Evolutionary conservation across 345 rosid species (phyloP).

Genomic region (Brassica juncea): DNA sequence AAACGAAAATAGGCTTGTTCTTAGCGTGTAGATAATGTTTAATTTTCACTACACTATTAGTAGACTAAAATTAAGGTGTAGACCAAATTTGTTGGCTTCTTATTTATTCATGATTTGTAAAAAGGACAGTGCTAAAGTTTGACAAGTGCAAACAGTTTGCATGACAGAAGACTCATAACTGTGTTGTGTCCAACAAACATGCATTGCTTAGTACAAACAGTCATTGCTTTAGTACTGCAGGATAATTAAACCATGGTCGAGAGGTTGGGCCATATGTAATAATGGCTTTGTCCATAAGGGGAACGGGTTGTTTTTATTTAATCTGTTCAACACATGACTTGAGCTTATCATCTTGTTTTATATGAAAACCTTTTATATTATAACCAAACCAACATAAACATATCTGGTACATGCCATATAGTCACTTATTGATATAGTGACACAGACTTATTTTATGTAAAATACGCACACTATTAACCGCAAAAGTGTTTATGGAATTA

Average conservation of each 20-base stretch:
- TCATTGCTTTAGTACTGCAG: no score
- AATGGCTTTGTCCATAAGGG: no score
- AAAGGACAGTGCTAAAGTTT: no score
- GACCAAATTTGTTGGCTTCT: background rate
- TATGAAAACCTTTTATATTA: no score
- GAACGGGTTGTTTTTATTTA: background rate
- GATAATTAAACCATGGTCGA: no score
- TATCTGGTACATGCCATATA: background rate
- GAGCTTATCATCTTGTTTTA: background rate
- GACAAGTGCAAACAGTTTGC: no score
- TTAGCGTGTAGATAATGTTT: background rate
- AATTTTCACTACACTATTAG: background rate
- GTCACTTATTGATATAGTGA: background rate
- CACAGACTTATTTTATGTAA: constrained; percentile 1
- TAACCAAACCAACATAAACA: background rate
- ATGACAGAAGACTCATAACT: no score
- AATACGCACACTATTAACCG: background rate
- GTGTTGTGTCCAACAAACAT: no score
- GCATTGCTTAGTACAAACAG: no score
- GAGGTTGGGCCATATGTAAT: no score
- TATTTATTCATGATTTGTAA: no score
- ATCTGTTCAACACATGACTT: background rate
- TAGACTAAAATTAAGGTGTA: background rate
- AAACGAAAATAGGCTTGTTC: background rate
- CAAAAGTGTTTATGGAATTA: background rate